Conservation (phyloP, 1,284 basidiomycete species). For the Exobasidium rhododendri region DNA sequence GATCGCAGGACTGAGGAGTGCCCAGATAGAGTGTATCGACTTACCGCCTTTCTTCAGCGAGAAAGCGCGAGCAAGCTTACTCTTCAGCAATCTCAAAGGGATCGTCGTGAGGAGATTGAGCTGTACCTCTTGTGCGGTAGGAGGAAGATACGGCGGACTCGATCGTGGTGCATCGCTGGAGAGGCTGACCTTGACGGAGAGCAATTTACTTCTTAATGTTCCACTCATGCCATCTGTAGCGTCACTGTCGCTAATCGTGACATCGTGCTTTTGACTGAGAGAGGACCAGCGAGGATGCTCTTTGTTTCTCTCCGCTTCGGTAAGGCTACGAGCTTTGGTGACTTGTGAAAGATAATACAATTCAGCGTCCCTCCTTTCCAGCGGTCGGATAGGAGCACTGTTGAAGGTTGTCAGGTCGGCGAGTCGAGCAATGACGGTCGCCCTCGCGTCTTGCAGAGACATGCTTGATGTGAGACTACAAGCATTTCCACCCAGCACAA, state of each 20-base stretch:
- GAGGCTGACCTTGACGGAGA: slow-evolving; percentile 14
- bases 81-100: slow-evolving; percentile 31
- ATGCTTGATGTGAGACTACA: not conserved
- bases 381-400: slow-evolving; percentile 65
- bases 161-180: slow-evolving; percentile 1
- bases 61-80: slow-evolving; percentile 23
- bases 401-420: slow-evolving; percentile 67
- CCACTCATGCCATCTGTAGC: not conserved
- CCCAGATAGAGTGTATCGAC: slow-evolving; percentile 26
- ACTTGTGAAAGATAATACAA: slow-evolving; percentile 67
- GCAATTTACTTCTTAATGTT: not conserved
- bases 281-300: not conserved
- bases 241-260: not conserved
- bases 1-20: slow-evolving; percentile 19
- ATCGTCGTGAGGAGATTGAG: slow-evolving; percentile 25
- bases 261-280: not conserved
- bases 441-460: slow-evolving; percentile 3
- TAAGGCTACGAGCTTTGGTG: not conserved
- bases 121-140: not conserved
- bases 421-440: slow-evolving; percentile 68
- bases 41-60: slow-evolving; percentile 12
- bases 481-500: slow-evolving; percentile 8
- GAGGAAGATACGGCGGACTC: not conserved
- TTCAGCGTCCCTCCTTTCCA: slow-evolving; percentile 80
- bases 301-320: not conserved